Evolutionary conservation across 2,329 filamentous ascomycete genomes (phyloP).

Genomic region (Cercospora beticola): DNA sequence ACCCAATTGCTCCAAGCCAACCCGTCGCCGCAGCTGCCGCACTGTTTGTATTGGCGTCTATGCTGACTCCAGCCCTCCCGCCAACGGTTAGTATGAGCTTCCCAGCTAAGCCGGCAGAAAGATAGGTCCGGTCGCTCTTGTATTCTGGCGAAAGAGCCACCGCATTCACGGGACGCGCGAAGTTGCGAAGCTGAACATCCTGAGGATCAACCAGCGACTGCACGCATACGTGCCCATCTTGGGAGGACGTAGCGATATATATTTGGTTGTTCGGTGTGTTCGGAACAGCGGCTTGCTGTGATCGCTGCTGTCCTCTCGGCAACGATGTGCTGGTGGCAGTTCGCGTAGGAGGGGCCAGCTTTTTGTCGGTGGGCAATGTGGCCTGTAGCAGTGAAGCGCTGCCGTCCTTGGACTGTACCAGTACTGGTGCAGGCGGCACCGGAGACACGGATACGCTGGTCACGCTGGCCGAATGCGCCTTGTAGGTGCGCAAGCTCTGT

Average conservation of each 20-base stretch:
- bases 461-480: constrained; percentile 88
- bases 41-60: constrained; percentile 84
- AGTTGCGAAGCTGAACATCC: constrained; percentile 89
- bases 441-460: constrained; percentile 90
- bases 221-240: constrained; percentile 93
- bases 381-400: constrained; percentile 19
- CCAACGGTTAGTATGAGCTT: constrained; percentile 83
- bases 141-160: constrained; percentile 95
- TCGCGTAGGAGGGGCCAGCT: constrained; percentile 14
- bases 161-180: constrained; percentile 86
- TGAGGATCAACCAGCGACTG: constrained; percentile 82
- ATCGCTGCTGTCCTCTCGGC: constrained; percentile 16
- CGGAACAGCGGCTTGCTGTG: constrained; percentile 59
- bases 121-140: constrained; percentile 81
- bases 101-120: constrained; percentile 87
- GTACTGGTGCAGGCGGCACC: constrained; percentile 61
- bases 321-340: constrained; percentile 18
- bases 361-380: constrained; percentile 16
- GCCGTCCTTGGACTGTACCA: constrained; percentile 24
- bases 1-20: constrained; percentile 85
- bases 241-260: constrained; percentile 87
- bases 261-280: constrained; percentile 85
- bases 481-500: constrained; percentile 79
- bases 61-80: constrained; percentile 72
- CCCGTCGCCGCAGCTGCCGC: constrained; percentile 75